phyloP scores from a whole-genome alignment of 352 stramenopile genomes.

The Pseudoperonospora humuli region DNA sequence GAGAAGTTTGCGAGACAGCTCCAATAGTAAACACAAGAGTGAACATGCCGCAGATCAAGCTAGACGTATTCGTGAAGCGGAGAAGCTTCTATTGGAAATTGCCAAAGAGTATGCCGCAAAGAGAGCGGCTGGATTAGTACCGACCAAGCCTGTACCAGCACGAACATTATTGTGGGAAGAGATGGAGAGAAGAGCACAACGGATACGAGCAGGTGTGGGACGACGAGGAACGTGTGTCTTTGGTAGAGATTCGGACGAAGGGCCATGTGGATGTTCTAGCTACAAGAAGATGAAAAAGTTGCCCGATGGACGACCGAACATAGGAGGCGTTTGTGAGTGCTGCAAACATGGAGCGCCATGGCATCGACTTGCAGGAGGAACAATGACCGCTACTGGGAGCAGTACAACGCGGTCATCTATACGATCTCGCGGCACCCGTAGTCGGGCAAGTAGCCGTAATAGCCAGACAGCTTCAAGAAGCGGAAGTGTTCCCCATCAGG shows the following conservation, averaged over 20 bases:
- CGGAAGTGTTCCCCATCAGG: conserved; percentile 10
- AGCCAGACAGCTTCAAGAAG: conserved; percentile 9
- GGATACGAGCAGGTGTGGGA: conserved; percentile 23
- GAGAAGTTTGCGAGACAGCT: conserved; percentile 7
- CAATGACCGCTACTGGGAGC: conserved; percentile 25
- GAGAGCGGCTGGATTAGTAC: conserved; percentile 60
- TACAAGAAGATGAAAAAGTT: conserved; percentile 48
- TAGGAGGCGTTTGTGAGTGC: conserved; percentile 54
- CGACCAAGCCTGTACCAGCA: conserved; percentile 57
- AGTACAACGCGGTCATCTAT: conserved; percentile 9
- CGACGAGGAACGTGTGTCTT: conserved; percentile 59
- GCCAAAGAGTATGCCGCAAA: conserved; percentile 80
- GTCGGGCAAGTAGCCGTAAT: conserved; percentile 30
- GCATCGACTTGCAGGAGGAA: conserved; percentile 54
- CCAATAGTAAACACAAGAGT: neutral
- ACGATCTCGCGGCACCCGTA: conserved; percentile 17
- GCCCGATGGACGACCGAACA: conserved; percentile 33
- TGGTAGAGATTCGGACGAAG: conserved; percentile 31
- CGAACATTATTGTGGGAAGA: conserved; percentile 79
- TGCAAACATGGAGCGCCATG: conserved; percentile 63
- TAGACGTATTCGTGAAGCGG: conserved; percentile 42
- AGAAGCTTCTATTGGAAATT: conserved; percentile 65
- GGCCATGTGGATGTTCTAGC: conserved; percentile 45
- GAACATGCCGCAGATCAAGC: conserved; percentile 13
- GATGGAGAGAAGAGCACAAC: conserved; percentile 39